Conservation (phyloP, 768 basidiomycete genomes). For the Rhizopogon sp. region DNA sequence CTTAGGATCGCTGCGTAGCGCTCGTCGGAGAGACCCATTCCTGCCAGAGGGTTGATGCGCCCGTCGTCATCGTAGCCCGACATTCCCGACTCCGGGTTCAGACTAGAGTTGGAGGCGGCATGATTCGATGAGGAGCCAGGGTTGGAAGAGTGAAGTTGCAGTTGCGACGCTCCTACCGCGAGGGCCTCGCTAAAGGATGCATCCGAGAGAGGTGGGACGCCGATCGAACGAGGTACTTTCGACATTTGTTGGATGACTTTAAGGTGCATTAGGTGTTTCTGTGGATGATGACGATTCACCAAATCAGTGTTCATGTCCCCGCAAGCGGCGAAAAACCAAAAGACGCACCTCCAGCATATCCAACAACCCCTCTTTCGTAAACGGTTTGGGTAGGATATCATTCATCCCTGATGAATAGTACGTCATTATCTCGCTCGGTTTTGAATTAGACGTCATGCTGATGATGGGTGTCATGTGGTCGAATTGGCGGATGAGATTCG, state of each 20-base stretch:
- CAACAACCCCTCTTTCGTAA: conserved; percentile 88
- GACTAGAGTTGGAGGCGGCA: conserved; percentile 1
- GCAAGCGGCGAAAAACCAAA: background rate
- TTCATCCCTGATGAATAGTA: conserved; percentile 82
- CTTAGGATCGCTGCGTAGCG: conserved; percentile 79
- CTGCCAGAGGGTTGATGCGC: conserved; percentile 77
- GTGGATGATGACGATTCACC: background rate
- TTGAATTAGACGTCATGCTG: conserved; percentile 95
- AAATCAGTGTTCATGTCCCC: background rate
- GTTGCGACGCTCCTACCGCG: conserved; percentile 30
- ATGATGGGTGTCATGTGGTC: conserved; percentile 96
- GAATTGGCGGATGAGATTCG: conserved; percentile 90
- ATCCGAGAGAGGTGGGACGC: conserved; percentile 60
- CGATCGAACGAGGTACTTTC: conserved; percentile 57
- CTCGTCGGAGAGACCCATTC: conserved; percentile 85
- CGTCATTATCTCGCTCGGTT: conserved; percentile 88
- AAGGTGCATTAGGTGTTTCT: conserved; percentile 87
- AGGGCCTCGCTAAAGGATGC: conserved; percentile 51
- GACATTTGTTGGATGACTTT: conserved; percentile 81
- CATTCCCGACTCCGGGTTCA: background rate
- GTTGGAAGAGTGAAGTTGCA: background rate
- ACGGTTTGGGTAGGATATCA: conserved; percentile 94
- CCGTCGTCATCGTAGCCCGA: conserved; percentile 37
- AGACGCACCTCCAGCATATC: conserved; percentile 81
- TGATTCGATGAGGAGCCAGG: conserved; percentile 5